phyloP scores from a whole-genome alignment of 2,329 filamentous ascomycete species.

The Penicillium sp. region DNA sequence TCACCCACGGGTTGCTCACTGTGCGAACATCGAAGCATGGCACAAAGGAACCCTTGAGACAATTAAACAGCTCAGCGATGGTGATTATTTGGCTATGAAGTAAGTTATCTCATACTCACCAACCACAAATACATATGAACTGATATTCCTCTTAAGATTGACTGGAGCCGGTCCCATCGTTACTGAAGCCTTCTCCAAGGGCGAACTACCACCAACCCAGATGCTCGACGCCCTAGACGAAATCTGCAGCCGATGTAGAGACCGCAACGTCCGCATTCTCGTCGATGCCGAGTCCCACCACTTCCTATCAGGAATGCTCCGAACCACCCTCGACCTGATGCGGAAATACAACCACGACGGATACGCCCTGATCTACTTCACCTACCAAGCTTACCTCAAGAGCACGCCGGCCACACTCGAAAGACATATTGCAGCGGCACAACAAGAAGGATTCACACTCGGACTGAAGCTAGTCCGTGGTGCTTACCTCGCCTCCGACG shows the following conservation, averaged over 20 bases:
- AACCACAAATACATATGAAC: background rate
- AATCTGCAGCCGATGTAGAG: constrained; percentile 60
- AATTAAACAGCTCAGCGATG: constrained; percentile 49
- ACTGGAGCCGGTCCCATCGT: constrained; percentile 75
- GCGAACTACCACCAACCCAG: constrained; percentile 62
- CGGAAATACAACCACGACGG: constrained; percentile 69
- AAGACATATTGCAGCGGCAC: constrained; percentile 60
- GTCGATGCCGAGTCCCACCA: constrained; percentile 84
- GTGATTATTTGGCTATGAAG: constrained; percentile 68
- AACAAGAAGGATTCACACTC: constrained; percentile 62
- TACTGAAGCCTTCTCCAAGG: constrained; percentile 64
- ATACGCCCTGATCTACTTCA: constrained; percentile 73
- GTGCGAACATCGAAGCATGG: constrained; percentile 57
- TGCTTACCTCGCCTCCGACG: constrained; percentile 71
- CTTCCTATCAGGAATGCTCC: constrained; percentile 76
- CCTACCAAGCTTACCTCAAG: constrained; percentile 77
- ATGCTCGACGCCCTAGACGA: constrained; percentile 70
- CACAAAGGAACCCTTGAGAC: constrained; percentile 72
- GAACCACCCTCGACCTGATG: constrained; percentile 77
- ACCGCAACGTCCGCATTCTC: constrained; percentile 70
- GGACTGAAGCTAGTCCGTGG: constrained; percentile 76
- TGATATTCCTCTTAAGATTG: constrained; percentile 47
- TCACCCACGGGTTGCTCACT: constrained; percentile 12
- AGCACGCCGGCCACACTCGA: constrained; percentile 58
- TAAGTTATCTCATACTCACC: constrained; percentile 11